Percentiles rank a stretch among this genome's conserved stretches.
These are phyloP conservation scores for Phalaenopsis aphrodite DNA, from an alignment of 106 monocot species.

Conservation along the genomic window DNA sequence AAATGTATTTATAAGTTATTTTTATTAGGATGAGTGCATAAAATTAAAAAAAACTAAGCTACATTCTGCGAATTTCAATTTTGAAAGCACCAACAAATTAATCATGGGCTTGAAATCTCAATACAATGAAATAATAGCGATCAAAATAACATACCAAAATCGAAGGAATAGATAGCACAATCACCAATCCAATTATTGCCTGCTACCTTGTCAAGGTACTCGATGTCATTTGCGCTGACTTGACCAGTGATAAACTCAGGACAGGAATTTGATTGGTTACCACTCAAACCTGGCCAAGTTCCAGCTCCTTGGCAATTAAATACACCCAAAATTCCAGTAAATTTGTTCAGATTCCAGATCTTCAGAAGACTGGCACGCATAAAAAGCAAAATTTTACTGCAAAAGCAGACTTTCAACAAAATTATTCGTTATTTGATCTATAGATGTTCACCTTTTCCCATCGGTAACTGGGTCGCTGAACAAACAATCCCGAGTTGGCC, in stretches of 20 bases:
- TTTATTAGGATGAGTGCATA: background rate
- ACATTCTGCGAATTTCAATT: background rate
- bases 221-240: conserved; percentile 23
- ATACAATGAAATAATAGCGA: background rate
- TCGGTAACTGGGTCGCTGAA: conserved; percentile 41
- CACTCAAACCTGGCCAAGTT: conserved; percentile 25
- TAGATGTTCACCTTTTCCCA: conserved; percentile 24
- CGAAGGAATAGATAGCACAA: conserved; percentile 34
- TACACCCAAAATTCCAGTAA: conserved; percentile 30
- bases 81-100: background rate
- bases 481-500: conserved; percentile 42
- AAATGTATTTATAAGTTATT: background rate
- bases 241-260: conserved; percentile 12
- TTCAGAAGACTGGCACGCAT: conserved; percentile 28
- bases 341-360: conserved; percentile 40
- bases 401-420: background rate
- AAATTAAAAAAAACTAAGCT: background rate
- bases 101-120: background rate
- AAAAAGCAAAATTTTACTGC: background rate
- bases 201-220: conserved; percentile 30
- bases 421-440: background rate
- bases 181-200: conserved; percentile 30
- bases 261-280: background rate
- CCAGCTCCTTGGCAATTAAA: conserved; percentile 60
- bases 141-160: conserved; percentile 17